These are phyloP conservation scores for Canavalia gladiata DNA, from an alignment of 306 rosid genomes.

Conservation along the genomic window DNA sequence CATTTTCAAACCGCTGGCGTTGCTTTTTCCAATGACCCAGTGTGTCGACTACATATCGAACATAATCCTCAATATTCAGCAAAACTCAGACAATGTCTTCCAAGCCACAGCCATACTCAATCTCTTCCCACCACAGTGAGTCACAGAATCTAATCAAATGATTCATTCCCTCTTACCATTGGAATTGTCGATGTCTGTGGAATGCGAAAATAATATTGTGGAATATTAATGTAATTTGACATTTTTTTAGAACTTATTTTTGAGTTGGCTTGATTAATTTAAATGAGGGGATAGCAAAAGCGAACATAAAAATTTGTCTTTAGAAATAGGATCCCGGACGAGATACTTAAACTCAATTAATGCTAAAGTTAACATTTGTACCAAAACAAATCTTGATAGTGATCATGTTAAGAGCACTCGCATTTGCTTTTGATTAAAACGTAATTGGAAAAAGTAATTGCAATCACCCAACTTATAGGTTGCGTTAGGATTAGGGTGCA, in stretches of 20 bases:
- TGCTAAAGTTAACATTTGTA: neutral
- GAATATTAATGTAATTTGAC: neutral
- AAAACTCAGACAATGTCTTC: neutral
- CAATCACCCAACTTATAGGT: neutral
- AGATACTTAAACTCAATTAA: neutral
- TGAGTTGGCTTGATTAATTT: neutral
- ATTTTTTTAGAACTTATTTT: neutral
- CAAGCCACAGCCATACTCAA: neutral
- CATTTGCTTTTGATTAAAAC: neutral
- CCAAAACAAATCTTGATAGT: too few relatives aligned
- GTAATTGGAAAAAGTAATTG: neutral
- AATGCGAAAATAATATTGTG: too few relatives aligned
- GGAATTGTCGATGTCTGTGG: neutral
- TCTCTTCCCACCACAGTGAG: neutral
- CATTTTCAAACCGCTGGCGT: neutral
- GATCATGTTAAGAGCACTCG: constrained; percentile 11
- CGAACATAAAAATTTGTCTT: neutral
- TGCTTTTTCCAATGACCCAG: neutral
- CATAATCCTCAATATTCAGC: neutral
- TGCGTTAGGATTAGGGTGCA: neutral
- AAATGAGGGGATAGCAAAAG: neutral
- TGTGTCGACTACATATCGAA: too few relatives aligned
- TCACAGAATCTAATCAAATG: neutral
- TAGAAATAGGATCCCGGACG: neutral
- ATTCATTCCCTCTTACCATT: neutral